A percentile compares a stretch with the other conserved stretches of the same genome.
Evolutionary conservation across 257 asterid genomes (phyloP).

Genomic region (Galeopsis tetrahit): DNA sequence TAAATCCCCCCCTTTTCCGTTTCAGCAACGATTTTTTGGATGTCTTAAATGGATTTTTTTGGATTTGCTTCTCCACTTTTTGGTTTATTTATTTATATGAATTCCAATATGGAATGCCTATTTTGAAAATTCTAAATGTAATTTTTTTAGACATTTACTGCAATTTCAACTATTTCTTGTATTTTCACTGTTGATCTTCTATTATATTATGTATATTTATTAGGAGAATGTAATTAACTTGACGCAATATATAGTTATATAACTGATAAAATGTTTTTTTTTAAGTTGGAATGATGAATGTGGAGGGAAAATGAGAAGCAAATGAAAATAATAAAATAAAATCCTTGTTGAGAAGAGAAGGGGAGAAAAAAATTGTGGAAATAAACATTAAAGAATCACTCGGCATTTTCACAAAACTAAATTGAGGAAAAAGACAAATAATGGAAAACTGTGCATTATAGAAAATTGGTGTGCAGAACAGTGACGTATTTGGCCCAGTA

Average conservation of each 20-base stretch:
- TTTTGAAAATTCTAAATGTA: neutral
- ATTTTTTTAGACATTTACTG: neutral
- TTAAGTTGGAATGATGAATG: neutral
- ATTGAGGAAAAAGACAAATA: neutral
- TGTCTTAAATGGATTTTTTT: neutral
- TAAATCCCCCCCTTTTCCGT: neutral
- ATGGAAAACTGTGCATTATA: neutral
- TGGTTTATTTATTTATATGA: neutral
- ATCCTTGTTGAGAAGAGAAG: neutral
- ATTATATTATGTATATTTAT: neutral
- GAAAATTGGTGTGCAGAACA: neutral
- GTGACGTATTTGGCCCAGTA: no score
- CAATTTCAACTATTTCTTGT: neutral
- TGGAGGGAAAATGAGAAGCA: neutral
- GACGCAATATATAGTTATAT: neutral
- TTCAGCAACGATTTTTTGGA: neutral
- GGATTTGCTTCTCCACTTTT: neutral
- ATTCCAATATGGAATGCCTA: neutral
- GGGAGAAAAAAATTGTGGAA: neutral
- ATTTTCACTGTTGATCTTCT: neutral
- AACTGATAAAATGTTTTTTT: neutral
- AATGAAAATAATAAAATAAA: neutral
- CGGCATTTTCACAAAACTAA: neutral
- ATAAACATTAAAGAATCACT: neutral
- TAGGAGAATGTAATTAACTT: neutral